Evolutionary conservation across 2,329 filamentous ascomycete genomes (phyloP).

Genomic region (Penicillium janthinellum): DNA sequence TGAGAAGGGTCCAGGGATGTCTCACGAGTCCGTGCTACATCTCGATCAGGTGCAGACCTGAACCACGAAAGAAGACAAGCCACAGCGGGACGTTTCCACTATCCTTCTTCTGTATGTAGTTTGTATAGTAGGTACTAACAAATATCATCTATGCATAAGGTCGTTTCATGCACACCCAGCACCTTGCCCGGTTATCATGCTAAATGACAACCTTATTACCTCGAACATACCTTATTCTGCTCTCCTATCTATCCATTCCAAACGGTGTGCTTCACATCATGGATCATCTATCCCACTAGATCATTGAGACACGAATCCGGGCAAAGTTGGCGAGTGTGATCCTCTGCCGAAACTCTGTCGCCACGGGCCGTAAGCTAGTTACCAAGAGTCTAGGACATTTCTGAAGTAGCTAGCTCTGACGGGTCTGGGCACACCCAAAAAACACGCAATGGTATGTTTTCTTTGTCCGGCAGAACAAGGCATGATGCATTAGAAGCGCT

Average conservation of each 20-base stretch:
- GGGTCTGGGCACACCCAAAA: too few species aligned
- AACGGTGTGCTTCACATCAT: neutral
- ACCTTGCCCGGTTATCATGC: neutral
- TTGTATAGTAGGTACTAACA: too few species aligned
- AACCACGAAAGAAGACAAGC: neutral
- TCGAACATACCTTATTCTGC: neutral
- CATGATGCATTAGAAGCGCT: too few species aligned
- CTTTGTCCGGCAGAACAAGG: neutral
- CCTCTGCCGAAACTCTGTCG: neutral
- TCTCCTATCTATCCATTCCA: neutral
- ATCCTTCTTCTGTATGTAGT: neutral
- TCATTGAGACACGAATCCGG: too few species aligned
- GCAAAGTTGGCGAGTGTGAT: neutral
- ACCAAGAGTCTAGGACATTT: neutral
- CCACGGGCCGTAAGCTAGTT: neutral
- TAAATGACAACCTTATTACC: neutral
- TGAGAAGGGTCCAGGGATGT: too few species aligned
- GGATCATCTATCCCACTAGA: too few species aligned
- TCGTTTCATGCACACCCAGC: neutral
- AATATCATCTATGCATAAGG: too few species aligned
- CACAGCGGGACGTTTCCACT: neutral
- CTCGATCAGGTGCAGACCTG: neutral
- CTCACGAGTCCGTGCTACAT: neutral
- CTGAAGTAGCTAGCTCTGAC: too few species aligned
- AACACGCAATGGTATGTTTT: neutral